A percentile compares a stretch with the other conserved stretches of the same genome.
phyloP scores from a whole-genome alignment of 202 grass and related monocot genomes.

The Carex arenaria region DNA sequence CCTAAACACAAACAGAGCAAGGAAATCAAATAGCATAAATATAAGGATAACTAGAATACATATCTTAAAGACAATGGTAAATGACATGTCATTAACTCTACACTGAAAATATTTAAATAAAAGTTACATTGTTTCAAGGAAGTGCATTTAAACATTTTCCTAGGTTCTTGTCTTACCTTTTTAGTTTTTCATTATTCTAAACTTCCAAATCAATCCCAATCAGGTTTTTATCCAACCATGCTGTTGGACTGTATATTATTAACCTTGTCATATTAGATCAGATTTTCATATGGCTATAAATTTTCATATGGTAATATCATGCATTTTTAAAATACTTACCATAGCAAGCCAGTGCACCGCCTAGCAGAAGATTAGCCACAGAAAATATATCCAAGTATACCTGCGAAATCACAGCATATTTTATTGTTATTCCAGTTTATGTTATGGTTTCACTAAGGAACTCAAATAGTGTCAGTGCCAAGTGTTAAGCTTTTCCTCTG shows the following conservation, averaged over 20 bases:
- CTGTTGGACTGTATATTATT: not conserved
- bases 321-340: slow-evolving; percentile 47
- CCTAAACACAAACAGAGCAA: slow-evolving; percentile 37
- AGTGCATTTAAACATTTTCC: not conserved
- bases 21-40: not conserved
- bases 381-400: slow-evolving; percentile 97
- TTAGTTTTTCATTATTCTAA: not conserved
- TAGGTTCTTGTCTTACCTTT: not conserved
- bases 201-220: not conserved
- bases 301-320: not conserved
- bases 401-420: slow-evolving; percentile 50
- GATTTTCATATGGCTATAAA: not conserved
- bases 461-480: not conserved
- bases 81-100: not conserved
- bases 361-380: slow-evolving; percentile 67
- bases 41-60: not conserved
- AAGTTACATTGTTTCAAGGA: not conserved
- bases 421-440: not conserved
- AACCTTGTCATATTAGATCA: not conserved
- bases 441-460: not conserved
- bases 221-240: not conserved
- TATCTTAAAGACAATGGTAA: not conserved
- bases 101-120: not conserved
- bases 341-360: slow-evolving; percentile 80
- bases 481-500: not conserved